A percentile compares a stretch with the other conserved stretches of the same genome.
phyloP scores from a whole-genome alignment of 1,284 basidiomycete genomes.

The Schizopora paradoxa region DNA sequence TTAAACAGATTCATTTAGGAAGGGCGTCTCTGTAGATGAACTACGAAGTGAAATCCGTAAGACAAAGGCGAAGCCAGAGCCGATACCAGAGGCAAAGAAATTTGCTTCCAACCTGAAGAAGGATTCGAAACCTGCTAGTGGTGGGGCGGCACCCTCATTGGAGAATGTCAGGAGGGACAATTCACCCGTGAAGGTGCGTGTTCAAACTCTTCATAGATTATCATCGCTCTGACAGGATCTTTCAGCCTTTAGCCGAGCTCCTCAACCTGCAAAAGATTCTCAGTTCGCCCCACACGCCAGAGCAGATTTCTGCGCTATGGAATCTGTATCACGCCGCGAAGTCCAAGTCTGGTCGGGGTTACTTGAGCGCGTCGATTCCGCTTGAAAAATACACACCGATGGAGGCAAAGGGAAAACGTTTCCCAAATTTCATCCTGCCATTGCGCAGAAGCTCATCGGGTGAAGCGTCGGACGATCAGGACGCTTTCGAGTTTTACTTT shows the following conservation, averaged over 20 bases:
- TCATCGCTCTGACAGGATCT: conserved; percentile 4
- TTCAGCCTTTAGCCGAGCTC: conserved; percentile 73
- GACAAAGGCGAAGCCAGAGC: conserved; percentile 21
- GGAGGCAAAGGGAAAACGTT: conserved; percentile 46
- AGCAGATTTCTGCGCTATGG: conserved; percentile 79
- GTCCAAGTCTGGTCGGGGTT: conserved; percentile 71
- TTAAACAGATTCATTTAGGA: conserved; percentile 28
- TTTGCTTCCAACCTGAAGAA: conserved; percentile 24
- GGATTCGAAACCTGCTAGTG: conserved; percentile 13
- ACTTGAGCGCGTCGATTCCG: conserved; percentile 77
- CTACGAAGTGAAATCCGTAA: conserved; percentile 33
- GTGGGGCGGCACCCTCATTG: conserved; percentile 17
- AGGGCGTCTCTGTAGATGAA: conserved; percentile 37
- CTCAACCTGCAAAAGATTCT: conserved; percentile 73
- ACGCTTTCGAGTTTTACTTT: conserved; percentile 81
- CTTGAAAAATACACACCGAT: conserved; percentile 74
- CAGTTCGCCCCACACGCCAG: conserved; percentile 62
- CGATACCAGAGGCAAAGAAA: conserved; percentile 24
- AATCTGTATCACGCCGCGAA: conserved; percentile 82
- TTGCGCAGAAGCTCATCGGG: conserved; percentile 47
- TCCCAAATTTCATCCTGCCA: conserved; percentile 77
- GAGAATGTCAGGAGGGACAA: conserved; percentile 48
- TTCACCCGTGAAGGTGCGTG: conserved; percentile 59
- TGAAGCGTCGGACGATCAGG: conserved; percentile 31
- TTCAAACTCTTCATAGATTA: conserved; percentile 6